Evolutionary conservation across 2,329 filamentous ascomycete species (phyloP).

Genomic region (Talaromyces verruculosus): DNA sequence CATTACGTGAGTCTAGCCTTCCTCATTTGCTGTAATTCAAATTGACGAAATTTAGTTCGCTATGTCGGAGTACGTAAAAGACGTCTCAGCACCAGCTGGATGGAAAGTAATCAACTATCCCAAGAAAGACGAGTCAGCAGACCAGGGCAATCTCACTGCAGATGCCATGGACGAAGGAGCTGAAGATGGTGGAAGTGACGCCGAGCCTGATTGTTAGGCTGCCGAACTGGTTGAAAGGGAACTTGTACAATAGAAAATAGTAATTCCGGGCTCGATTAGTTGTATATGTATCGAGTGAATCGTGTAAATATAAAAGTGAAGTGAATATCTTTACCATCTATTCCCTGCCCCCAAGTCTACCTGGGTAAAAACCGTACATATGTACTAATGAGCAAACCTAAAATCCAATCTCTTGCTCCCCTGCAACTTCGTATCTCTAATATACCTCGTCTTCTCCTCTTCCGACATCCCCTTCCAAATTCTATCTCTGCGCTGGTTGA

Average conservation of each 20-base stretch:
- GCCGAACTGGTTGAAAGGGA: not conserved
- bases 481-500: conserved; percentile 13
- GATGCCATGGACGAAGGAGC: conserved; percentile 49
- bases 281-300: not conserved
- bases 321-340: not conserved
- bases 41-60: conserved; percentile 51
- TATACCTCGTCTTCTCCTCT: conserved; percentile 11
- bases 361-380: too few species aligned
- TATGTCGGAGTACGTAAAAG: conserved; percentile 65
- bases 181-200: conserved; percentile 38
- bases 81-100: conserved; percentile 51
- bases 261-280: not conserved
- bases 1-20: conserved; percentile 64
- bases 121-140: conserved; percentile 46
- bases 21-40: not conserved
- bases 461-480: conserved; percentile 14
- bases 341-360: not conserved
- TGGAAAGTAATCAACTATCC: conserved; percentile 59
- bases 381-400: conserved; percentile 19
- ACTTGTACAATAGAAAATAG: conserved; percentile 9
- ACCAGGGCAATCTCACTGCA: conserved; percentile 46
- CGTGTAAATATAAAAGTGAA: not conserved
- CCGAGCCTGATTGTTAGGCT: conserved; percentile 36
- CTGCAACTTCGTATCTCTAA: conserved; percentile 16
- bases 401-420: conserved; percentile 21